Evolutionary conservation across 371 early-diverging fungal species (phyloP), one percentile per base, ranked within the genome.

Genomic region (Mucor lusitanicus): DNA sequence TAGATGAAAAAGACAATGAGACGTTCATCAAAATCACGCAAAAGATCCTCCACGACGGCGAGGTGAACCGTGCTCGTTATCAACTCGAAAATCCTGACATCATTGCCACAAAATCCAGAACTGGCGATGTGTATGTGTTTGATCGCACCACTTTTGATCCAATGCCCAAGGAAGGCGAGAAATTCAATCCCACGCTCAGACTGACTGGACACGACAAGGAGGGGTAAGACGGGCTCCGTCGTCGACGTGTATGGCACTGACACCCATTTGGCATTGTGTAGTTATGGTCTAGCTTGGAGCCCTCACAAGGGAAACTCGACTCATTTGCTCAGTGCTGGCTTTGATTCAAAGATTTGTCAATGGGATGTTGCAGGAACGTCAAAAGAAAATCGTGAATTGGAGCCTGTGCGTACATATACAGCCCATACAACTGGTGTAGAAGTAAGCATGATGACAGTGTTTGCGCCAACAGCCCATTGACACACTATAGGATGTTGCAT

Each of bases 101-200:
- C 21, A 96, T 99, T 72, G 99, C 99, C 6, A 99, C 98, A 6
- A 93, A 97, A 74, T 91, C 97, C n/a, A 92, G 94, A 39, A 78
- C 81, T n/a, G 96, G 97, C 19, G 97, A 97, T 32, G 95, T 99
- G 35, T 95, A 92, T 78, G 85, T 99, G 42, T 99, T 98, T 84
- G 99, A 99, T 78, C 90, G 96, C 63, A 99, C 99, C n/a, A 92
- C 91, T 40, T 97, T 96, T 80, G 88, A 93, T 32, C 88, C 89
- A 39, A 85, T 85, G 56, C 95, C 97, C 1, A 85, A 85, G 54
- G 83, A 85, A 33, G 86, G 91, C 68, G 89, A 89, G 19, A 81
- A 84, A 25, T 94, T 94, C 77, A 87, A 82, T 46, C 99, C 99
- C 2, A 96, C 97, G 28, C 83, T 97, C 42, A 84, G 87, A 56